Base-by-base conservation (phyloP, 495 filamentous ascomycete species). In the Tuber magnatum region DNA sequence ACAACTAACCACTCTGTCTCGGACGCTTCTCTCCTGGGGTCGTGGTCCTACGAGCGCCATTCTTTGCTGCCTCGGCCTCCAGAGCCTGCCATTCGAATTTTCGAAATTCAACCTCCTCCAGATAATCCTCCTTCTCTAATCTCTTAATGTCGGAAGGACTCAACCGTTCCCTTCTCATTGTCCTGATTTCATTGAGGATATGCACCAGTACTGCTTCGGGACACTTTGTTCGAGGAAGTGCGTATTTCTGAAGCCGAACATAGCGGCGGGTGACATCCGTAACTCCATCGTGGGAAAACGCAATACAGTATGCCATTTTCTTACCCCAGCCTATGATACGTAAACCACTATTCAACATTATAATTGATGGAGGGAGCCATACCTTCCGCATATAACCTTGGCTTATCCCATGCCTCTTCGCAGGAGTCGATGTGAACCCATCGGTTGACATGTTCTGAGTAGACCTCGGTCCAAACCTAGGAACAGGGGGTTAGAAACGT, bases 401-500 rank as follows among this genome's bases (percentile, higher is more conserved):
- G 96, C 78, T 95, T 93, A 82, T 99, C 94, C 93, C 94, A 99
- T 4, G 91, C 89, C 80, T 94, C 95, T 82, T 99, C 95, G 82
- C 94, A 97, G 16, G 90, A 89, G 82, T 99, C 95, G 32, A 98
- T 94, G 77, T 98, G 96, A n/a, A 99, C 87, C 95, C 95, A 99
- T 78, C 93, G 89, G 80, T 92, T 91, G 77, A 94, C 90, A 81
- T 97, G 93, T 78, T 95, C 94, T 24, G 94, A 97, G 83, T 97
- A 99, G 39, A 98, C 90, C 83, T 99, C 95, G 1, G 94, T 97
- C 94, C 95, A 99, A 35, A 97, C 92, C 80, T 82, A 46, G 41
- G 22, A 38, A 46, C 24, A 32, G 18, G 41, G 22, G 48, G 42
- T 72, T 46, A 74, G 14, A 44, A 48, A 46, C 70, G 48, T 39